Evolutionary conservation across 2,329 filamentous ascomycete species (phyloP), one percentile per base, ranked within the genome.

Genomic region (Herpotrichia juniperi): DNA sequence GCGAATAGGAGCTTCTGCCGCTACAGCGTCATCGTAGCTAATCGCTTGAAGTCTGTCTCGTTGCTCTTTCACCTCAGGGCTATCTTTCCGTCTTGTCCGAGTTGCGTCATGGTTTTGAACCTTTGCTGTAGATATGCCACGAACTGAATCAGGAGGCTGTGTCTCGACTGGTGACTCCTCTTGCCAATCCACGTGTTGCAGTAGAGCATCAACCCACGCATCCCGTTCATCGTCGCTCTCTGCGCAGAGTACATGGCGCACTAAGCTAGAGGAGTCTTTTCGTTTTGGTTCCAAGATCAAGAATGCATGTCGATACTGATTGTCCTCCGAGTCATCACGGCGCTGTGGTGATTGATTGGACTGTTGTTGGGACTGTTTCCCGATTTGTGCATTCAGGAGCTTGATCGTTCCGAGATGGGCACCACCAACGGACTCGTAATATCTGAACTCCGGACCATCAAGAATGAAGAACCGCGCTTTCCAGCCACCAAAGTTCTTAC

Each of bases 401-500:
- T 96, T 97, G 76, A 99, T 97, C 1, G 91, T 93, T 2, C 94
- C 94, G 32, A 97, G 78, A 70, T 97, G 91, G 14, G 91, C 87
- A 39, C 94, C 94, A 43, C 93, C 93, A 2, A 91, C 92, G 1
- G 89, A 86, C 74, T 99, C 94, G 65, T 90, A 97, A 71, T 99
- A 99, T 64, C 89, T 92, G 64, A 99, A 77, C 51, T 87, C 81
- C 4, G 87, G 83, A 9, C 86, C 87, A 62, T 90, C 84, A 3
- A 90, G 77, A 12, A 88, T 81, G 65, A 90, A 90, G 65, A 85
- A 89, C 51, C 87, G 79, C 10, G 92, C 93, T 75, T 99, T 99
- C 94, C 94, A 99, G 43, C 94, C 94, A 46, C 94, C 94, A 76
- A 99, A 99, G 67, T 97, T 97, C 80, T 99, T 99, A 43, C 94